Conservation (phyloP, 2,329 filamentous ascomycete genomes). For the Ceratocystis variospora region DNA sequence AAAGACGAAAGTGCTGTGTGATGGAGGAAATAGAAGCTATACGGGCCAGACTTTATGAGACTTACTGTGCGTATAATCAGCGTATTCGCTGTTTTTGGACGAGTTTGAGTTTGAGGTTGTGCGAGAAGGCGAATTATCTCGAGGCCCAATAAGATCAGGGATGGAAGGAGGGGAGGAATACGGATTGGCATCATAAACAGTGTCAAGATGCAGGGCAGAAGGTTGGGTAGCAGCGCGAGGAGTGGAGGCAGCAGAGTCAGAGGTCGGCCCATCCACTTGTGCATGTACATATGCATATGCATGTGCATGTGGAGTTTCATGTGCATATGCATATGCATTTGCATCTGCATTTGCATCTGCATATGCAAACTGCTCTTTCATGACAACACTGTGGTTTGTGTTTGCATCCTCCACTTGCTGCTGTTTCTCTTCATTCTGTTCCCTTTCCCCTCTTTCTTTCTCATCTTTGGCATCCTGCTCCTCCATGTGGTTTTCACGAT, state of each 20-base stretch:
- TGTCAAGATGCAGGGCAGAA: constrained; percentile 3
- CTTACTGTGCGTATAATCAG: neutral
- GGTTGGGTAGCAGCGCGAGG: neutral
- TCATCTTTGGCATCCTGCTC: neutral
- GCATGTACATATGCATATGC: constrained; percentile 1
- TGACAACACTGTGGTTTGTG: neutral
- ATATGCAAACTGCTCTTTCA: neutral
- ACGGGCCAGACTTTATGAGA: neutral
- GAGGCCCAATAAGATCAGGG: neutral
- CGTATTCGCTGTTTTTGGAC: neutral
- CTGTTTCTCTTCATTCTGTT: neutral
- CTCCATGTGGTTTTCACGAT: neutral
- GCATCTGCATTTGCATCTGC: neutral
- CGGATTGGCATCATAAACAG: neutral
- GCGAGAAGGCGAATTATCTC: neutral
- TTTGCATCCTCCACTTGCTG: neutral
- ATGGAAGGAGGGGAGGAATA: neutral
- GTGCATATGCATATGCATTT: neutral
- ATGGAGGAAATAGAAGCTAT: neutral
- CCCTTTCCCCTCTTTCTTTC: neutral
- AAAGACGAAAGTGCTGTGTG: neutral
- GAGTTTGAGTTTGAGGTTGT: neutral
- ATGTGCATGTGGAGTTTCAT: neutral
- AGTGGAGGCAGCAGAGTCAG: neutral
- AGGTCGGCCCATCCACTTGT: neutral